These are phyloP conservation scores for Paraglomus brasilianum DNA, from an alignment of 192 early-diverging fungal species.

Conservation along the genomic window DNA sequence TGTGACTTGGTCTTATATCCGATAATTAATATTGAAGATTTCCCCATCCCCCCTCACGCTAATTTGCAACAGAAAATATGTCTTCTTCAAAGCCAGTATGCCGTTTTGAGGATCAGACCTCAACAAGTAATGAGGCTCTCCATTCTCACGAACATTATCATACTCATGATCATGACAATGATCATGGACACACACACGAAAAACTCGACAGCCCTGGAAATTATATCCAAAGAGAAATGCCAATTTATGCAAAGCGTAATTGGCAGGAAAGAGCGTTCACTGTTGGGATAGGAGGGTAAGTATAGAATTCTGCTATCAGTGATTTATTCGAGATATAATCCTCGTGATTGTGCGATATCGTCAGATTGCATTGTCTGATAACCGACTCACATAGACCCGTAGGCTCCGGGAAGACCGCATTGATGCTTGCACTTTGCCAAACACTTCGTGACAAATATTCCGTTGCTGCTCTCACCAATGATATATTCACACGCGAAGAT, in stretches of 20 bases:
- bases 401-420: conserved; percentile 91
- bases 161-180: conserved; percentile 44
- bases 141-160: conserved; percentile 65
- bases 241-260: conserved; percentile 73
- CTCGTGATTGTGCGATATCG: background rate
- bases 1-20: too few species aligned
- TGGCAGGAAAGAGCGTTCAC: conserved; percentile 94
- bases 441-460: conserved; percentile 76
- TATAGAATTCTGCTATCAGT: background rate
- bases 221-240: conserved; percentile 71
- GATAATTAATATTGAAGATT: too few species aligned
- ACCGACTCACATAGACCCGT: conserved; percentile 64
- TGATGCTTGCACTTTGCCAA: conserved; percentile 89
- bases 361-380: background rate
- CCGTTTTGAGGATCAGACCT: conserved; percentile 52
- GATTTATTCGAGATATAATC: background rate
- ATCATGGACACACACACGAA: conserved; percentile 93
- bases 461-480: conserved; percentile 93
- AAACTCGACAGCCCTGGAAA: conserved; percentile 83
- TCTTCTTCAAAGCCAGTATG: conserved; percentile 32
- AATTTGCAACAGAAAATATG: background rate
- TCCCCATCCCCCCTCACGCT: too few species aligned
- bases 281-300: conserved; percentile 88
- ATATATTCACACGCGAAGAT: conserved; percentile 97
- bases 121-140: conserved; percentile 28